phyloP scores from a whole-genome alignment of 169 alveolate species.

The Cystoisospora suis region DNA sequence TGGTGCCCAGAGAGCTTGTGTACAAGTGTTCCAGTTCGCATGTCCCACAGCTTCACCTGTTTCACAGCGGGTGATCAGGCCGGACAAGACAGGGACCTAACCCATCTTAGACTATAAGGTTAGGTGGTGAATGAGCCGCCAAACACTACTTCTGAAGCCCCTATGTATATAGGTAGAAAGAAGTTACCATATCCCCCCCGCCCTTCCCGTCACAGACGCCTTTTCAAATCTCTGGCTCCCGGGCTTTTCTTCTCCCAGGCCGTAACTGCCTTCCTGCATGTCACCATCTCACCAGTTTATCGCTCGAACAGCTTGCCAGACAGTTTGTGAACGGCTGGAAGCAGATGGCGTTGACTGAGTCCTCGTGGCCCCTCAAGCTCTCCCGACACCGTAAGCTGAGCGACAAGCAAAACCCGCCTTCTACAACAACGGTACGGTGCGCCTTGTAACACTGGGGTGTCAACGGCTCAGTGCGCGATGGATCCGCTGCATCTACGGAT shows the following conservation, averaged over 20 bases:
- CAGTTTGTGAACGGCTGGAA: conserved; percentile 89
- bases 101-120: neutral
- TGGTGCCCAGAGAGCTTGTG: conserved; percentile 92
- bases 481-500: neutral
- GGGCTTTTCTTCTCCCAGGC: too few relatives aligned
- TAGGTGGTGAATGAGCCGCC: too few relatives aligned
- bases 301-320: conserved; percentile 83
- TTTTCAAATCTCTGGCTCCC: too few relatives aligned
- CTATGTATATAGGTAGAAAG: too few relatives aligned
- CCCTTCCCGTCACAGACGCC: too few relatives aligned
- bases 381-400: conserved; percentile 82
- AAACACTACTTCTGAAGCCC: too few relatives aligned
- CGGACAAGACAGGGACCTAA: neutral
- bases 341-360: conserved; percentile 88
- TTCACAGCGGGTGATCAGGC: neutral
- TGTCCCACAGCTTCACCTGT: conserved; percentile 88
- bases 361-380: conserved; percentile 92
- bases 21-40: conserved; percentile 87
- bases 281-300: conserved; percentile 78
- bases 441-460: too few relatives aligned
- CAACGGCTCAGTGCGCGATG: neutral
- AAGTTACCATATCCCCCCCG: too few relatives aligned
- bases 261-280: too few relatives aligned
- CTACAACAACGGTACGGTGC: neutral
- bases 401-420: neutral